phyloP scores from a whole-genome alignment of 2,329 filamentous ascomycete species.

The Diaporthe sp. region DNA sequence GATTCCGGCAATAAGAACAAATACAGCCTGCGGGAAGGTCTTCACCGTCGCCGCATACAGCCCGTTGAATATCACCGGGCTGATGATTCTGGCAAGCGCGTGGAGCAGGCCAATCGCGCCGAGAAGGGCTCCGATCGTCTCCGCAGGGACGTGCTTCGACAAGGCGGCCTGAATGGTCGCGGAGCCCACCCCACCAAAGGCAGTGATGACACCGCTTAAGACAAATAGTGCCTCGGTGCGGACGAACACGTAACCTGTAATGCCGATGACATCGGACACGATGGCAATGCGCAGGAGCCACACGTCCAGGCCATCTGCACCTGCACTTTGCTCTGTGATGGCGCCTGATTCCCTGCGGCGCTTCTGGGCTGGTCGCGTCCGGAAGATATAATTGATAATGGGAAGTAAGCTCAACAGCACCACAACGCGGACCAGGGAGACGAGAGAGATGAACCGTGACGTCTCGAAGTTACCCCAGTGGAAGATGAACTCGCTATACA shows the following conservation, averaged over 20 bases:
- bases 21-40: conserved; percentile 84
- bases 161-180: conserved; percentile 87
- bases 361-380: conserved; percentile 63
- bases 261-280: conserved; percentile 81
- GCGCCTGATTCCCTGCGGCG: conserved; percentile 54
- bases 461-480: conserved; percentile 86
- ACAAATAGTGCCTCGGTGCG: conserved; percentile 75
- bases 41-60: conserved; percentile 87
- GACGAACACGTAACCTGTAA: conserved; percentile 79
- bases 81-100: conserved; percentile 81
- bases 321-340: conserved; percentile 66
- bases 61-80: conserved; percentile 86
- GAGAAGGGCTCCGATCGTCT: conserved; percentile 86
- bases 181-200: conserved; percentile 85
- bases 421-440: conserved; percentile 82
- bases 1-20: conserved; percentile 77
- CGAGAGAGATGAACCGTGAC: conserved; percentile 83
- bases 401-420: conserved; percentile 83
- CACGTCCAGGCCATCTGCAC: conserved; percentile 84
- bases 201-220: conserved; percentile 77
- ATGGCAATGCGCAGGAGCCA: conserved; percentile 81
- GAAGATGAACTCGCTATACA: conserved; percentile 87
- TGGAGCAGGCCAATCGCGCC: conserved; percentile 90
- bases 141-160: conserved; percentile 90
- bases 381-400: conserved; percentile 80